Evolutionary conservation across 495 filamentous ascomycete genomes (phyloP).

Genomic region (Apodospora peruviana): DNA sequence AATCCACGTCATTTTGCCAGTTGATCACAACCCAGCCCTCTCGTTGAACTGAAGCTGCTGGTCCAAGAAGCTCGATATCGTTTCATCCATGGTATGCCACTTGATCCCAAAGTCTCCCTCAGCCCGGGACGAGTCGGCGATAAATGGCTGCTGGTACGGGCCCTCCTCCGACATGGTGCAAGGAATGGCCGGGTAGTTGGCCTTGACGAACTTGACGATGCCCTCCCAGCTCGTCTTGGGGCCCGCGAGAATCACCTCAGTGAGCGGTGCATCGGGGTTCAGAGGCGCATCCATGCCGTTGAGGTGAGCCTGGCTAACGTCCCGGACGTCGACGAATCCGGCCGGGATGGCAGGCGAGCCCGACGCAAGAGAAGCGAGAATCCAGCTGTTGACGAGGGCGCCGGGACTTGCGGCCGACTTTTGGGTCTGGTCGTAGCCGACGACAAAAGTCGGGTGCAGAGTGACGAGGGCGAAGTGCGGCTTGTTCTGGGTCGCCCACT

Average conservation of each 20-base stretch:
- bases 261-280: conserved; percentile 10
- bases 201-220: conserved; percentile 23
- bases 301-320: conserved; percentile 35
- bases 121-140: conserved; percentile 7
- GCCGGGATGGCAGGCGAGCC: conserved; percentile 7
- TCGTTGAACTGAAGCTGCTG: conserved; percentile 24
- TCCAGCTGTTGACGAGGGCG: conserved; percentile 6
- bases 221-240: conserved; percentile 21
- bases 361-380: conserved; percentile 24
- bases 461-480: conserved; percentile 20
- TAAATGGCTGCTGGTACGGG: conserved; percentile 3
- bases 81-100: conserved; percentile 28
- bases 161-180: conserved; percentile 17
- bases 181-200: conserved; percentile 23
- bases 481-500: conserved; percentile 16
- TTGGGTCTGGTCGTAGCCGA: conserved; percentile 8
- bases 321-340: conserved; percentile 34
- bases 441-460: conserved; percentile 19
- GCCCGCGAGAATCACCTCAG: conserved; percentile 26
- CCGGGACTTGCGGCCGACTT: not conserved
- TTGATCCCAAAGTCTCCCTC: conserved; percentile 30
- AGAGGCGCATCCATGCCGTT: conserved; percentile 20
- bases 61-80: conserved; percentile 31
- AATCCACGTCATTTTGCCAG: not conserved
- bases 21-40: not conserved